Evolutionary conservation across 139 green algal species (phyloP), one percentile per base, ranked within the genome.

Genomic region (Chlorella sp.): DNA sequence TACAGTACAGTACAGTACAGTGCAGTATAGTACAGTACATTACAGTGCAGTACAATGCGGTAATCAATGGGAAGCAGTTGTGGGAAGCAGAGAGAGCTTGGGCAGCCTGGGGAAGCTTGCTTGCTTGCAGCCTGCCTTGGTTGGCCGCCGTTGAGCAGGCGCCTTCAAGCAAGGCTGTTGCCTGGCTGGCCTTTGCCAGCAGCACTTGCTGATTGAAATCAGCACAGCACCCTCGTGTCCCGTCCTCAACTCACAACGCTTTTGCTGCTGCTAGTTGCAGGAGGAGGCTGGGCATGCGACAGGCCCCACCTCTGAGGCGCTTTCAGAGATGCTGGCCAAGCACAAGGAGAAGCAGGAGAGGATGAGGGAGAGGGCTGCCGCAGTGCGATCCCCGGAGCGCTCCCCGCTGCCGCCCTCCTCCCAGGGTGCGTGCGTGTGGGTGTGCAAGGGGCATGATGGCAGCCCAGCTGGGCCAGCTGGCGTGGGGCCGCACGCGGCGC

Each of bases 271-370:
- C 30, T 24, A 9, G n/a, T 26, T 30, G 84, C 84, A 88, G 84
- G 84, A 88, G 39, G 84, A 88, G 66, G 66, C 34, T 16, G 40
- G 60, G 26, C 66, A 37, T 1, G 15, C 84, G 0, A 2, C 40
- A 18, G n/a, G 84, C 11, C 84, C 68, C 84, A 88, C 84, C 37
- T 68, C 84, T 3, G 66, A 81, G 66, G 84, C 66, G 2, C 30
- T 88, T 22, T 81, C 68, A 26, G 84, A 88, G 84, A 81, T 81
- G 84, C 84, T 88, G 84, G 37, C 37, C 37, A 30, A 32, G 3
- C 68, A 88, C 68, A 80, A 80, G 32, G 84, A 88, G 84, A 88
- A 88, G 84, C 84, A 88, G 84, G 26, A 81, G 39, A 68, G 84
- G 68, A 37, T 81, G 68, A 68, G 84, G 30, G 84, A 88, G 37